A percentile compares a stretch with the other conserved stretches of the same genome.
These are phyloP conservation scores for Pestalotiopsis sp. DNA, from an alignment of 2,329 filamentous ascomycete genomes.

Conservation along the genomic window DNA sequence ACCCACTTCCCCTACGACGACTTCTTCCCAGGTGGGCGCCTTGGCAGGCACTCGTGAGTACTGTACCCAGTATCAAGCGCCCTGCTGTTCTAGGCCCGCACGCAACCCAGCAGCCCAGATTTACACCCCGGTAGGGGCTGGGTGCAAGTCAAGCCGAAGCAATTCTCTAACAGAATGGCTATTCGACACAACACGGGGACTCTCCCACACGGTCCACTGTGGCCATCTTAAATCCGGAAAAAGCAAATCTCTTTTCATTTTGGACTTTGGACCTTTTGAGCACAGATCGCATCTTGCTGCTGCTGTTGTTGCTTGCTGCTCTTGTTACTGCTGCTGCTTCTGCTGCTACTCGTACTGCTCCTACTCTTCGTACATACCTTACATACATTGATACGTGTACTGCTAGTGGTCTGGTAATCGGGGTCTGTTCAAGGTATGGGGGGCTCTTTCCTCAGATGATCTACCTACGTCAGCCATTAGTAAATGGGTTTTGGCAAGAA, in stretches of 20 bases:
- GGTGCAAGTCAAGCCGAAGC: constrained; percentile 41
- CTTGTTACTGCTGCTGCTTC: too few species aligned
- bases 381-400: too few species aligned
- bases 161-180: constrained; percentile 36
- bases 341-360: too few species aligned
- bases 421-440: background rate
- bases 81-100: background rate
- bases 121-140: constrained; percentile 23
- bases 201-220: constrained; percentile 20
- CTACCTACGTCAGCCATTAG: constrained; percentile 5
- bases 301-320: too few species aligned
- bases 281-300: background rate
- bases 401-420: background rate
- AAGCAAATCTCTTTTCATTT: constrained; percentile 14
- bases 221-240: constrained; percentile 17
- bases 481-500: background rate
- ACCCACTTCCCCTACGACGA: background rate
- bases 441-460: background rate
- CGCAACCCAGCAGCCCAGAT: background rate
- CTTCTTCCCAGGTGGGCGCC: background rate
- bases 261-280: background rate
- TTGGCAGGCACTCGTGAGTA: constrained; percentile 8
- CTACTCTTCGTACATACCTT: too few species aligned
- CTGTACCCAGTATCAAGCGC: background rate
- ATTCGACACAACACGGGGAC: constrained; percentile 30